Base-by-base conservation (phyloP, 441 rosid species). In the Populus hybrid region DNA sequence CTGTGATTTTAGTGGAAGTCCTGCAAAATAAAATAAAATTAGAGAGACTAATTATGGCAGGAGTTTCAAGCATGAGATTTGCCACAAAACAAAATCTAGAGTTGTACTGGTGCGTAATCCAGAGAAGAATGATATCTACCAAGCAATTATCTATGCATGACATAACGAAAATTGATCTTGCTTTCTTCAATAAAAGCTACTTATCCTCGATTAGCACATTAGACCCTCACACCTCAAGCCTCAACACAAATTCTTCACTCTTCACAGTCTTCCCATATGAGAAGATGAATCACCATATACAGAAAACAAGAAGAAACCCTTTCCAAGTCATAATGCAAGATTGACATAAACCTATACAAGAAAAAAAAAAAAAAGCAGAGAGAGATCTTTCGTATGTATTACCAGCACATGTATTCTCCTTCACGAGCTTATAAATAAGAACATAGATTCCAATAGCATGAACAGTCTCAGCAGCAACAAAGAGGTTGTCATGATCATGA, bases 331-430 rank as follows among this genome's bases (percentile, higher is more conserved):
- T 38, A 38, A 9, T 38, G 3, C 42, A 38, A 36, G 40, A 8
- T 38, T 38, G 42, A 38, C 42, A 8, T 38, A 8, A 9, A 40
- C 46, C 46, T 40, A 40, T 9, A 40, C 11, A 10, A 10, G 12
- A 9, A 40, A 10, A 40, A 40, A 57, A 63, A 61, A 18, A 1
- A 26, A 2, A 2, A 32, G 1, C 4, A n/a, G 34, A 10, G 8
- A 40, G 82, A 18, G 54, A 3, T 4, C 10, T 3, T 32, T 18
- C 10, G 2, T 21, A 23, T 42, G 8, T 73, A 18, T 40, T 81
- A 94, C 98, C 97, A 18, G 98, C 97, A 82, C 98, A 94, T 65
- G 97, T 91, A 84, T 88, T 94, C 84, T 94, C 95, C 85, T 90
- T 94, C 79, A 81, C 88, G 82, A 95, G 95, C 85, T 92, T 90